Percentiles rank a stretch among this genome's conserved stretches.
Evolutionary conservation across 805 yeast genomes (phyloP).

Genomic region (Tetrapisispora pingtungensis): DNA sequence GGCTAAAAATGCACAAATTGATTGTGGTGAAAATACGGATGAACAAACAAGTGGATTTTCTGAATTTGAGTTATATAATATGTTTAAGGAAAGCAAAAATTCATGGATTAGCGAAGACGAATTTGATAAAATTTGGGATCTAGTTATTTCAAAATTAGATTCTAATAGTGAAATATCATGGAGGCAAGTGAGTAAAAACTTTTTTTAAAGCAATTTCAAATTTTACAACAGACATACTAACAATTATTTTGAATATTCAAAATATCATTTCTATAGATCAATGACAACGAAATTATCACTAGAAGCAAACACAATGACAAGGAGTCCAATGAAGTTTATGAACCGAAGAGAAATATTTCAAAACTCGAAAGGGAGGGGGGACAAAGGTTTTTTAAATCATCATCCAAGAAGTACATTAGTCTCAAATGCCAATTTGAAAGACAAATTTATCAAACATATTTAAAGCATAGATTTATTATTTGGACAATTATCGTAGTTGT

Average conservation of each 20-base stretch:
- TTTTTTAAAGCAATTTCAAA: not conserved
- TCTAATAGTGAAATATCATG: conserved; percentile 62
- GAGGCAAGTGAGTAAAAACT: conserved; percentile 52
- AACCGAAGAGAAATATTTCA: conserved; percentile 31
- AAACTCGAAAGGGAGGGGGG: conserved; percentile 20
- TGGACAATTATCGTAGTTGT: conserved; percentile 6
- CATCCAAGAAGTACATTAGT: conserved; percentile 55
- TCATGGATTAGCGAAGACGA: conserved; percentile 41
- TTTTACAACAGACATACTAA: conserved; percentile 10
- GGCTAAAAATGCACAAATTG: conserved; percentile 51
- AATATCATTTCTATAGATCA: conserved; percentile 12
- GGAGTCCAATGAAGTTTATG: conserved; percentile 32
- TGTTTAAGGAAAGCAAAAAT: conserved; percentile 34
- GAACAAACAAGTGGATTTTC: conserved; percentile 43
- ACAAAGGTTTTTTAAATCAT: conserved; percentile 58
- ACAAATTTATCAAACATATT: conserved; percentile 35
- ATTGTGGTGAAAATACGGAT: conserved; percentile 46
- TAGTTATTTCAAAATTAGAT: conserved; percentile 50
- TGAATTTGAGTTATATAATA: conserved; percentile 41
- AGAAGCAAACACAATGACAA: conserved; percentile 27
- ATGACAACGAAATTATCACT: conserved; percentile 11
- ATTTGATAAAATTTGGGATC: conserved; percentile 57
- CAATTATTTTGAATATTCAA: conserved; percentile 4
- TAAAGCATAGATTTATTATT: conserved; percentile 18
- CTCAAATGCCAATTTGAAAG: conserved; percentile 47